Base-by-base conservation (phyloP, 495 filamentous ascomycete genomes). In the Jackrogersella minutella region DNA sequence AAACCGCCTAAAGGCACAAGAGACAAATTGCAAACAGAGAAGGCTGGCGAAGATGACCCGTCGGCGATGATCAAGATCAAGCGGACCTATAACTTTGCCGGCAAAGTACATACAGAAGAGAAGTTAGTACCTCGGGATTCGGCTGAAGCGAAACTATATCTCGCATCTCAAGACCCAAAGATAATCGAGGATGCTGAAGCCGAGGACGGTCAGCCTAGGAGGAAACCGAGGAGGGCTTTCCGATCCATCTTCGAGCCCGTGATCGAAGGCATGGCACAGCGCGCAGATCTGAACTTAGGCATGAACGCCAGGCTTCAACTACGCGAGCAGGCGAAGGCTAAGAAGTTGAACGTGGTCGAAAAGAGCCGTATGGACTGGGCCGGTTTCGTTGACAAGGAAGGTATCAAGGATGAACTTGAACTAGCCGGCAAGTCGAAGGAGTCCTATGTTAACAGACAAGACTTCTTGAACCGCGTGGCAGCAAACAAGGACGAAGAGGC, bases 311-410 rank as follows among this genome's bases (percentile, higher is more conserved):
- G 79, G 39, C 39, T 82, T 24, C 64, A 73, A 47, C 65, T 77
- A 16, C 74, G 79, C 17, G 81, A 82, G 64, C 70, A 71, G n/a
- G 81, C 82, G 3, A 84, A 84, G 58, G 89, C 90, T 44, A 87
- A 89, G 73, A 97, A 97, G 73, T 84, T 98, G 72, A 98, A 97
- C 74, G 96, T 93, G 1, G 90, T 99, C 19, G 93, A 98, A 79
- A 99, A 99, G 81, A 93, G 90, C 33, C 84, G 91, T 50, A 83
- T 97, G 79, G 95, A 99, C 74, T 99, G 95, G 95, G 92, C 92
- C 3, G 89, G 89, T 40, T 96, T 91, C 71, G 96, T 98, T 46
- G 93, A 98, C 72, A 84, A 92, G 58, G 90, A 93, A 67, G 96
- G 95, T 1, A 90, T 99, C 77, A 88, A 88, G 69, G 95, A 97